Percentiles rank a stretch among this genome's conserved stretches.
phyloP scores from a whole-genome alignment of 2,329 filamentous ascomycete genomes.

The Ophiosphaerella herpotricha region DNA sequence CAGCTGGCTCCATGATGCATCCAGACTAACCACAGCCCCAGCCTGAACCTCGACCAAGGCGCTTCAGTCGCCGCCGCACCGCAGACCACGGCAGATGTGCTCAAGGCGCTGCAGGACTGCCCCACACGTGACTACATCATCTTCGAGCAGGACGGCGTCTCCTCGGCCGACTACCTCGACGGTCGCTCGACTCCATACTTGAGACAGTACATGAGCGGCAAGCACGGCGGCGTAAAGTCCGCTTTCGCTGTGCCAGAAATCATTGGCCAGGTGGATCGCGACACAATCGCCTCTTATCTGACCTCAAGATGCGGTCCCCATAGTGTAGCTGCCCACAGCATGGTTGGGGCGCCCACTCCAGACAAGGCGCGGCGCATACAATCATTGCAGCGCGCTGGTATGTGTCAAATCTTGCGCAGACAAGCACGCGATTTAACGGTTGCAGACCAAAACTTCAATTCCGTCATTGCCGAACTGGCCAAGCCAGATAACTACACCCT shows the following conservation, averaged over 20 bases:
- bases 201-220: constrained; percentile 56
- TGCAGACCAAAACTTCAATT: constrained; percentile 29
- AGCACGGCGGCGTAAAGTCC: constrained; percentile 58
- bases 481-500: constrained; percentile 67
- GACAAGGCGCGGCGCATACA: constrained; percentile 16
- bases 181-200: constrained; percentile 58
- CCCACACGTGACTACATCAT: constrained; percentile 78
- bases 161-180: constrained; percentile 68
- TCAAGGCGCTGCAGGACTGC: constrained; percentile 63
- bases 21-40: constrained; percentile 32
- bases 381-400: constrained; percentile 27
- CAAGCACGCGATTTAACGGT: constrained; percentile 7
- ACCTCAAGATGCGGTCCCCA: constrained; percentile 54
- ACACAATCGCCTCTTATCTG: constrained; percentile 50
- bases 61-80: constrained; percentile 49
- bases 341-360: constrained; percentile 19
- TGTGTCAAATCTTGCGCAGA: neutral
- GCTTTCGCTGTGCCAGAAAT: constrained; percentile 60
- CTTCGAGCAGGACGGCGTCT: constrained; percentile 75
- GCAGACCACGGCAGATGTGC: constrained; percentile 50
- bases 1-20: constrained; percentile 9
- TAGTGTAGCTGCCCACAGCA: constrained; percentile 8
- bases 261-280: constrained; percentile 53
- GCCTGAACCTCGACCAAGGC: constrained; percentile 31
- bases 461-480: constrained; percentile 46